A percentile compares a stretch with the other conserved stretches of the same genome.
Conservation (phyloP, 2,329 filamentous ascomycete genomes). For the Sphaerostilbella broomeana region DNA sequence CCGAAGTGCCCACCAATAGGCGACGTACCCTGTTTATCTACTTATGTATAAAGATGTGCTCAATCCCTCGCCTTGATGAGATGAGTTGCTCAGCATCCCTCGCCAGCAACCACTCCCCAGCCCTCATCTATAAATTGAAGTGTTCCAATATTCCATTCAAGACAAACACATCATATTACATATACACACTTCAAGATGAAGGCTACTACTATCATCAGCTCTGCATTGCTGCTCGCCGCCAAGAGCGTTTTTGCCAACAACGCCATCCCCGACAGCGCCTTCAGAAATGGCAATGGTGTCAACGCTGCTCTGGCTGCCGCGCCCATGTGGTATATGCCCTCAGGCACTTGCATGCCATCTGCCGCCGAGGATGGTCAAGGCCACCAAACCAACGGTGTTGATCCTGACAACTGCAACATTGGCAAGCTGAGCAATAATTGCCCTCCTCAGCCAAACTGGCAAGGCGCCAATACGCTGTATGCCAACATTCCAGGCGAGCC, state of each 20-base stretch:
- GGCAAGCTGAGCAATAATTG: slow-evolving; percentile 11
- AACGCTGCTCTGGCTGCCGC: slow-evolving; percentile 14
- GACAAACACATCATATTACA: no score
- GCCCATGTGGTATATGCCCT: slow-evolving; percentile 17
- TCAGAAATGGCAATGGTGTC: slow-evolving; percentile 13
- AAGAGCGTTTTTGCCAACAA: slow-evolving; percentile 13
- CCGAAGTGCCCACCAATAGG: no score
- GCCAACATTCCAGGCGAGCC: slow-evolving; percentile 15
- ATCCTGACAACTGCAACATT: slow-evolving; percentile 16
- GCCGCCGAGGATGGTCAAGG: slow-evolving; percentile 16
- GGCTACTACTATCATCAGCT: no score
- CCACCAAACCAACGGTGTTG: slow-evolving; percentile 16
- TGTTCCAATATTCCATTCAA: no score
- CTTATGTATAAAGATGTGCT: no score
- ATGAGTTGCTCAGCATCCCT: no score
- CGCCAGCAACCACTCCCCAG: no score
- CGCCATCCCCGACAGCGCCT: slow-evolving; percentile 8
- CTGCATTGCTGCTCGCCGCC: slow-evolving; percentile 8
- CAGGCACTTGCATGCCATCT: slow-evolving; percentile 17
- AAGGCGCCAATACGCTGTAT: slow-evolving; percentile 16
- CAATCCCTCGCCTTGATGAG: no score
- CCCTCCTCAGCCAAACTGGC: slow-evolving; percentile 13
- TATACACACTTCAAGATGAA: no score
- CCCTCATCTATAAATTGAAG: no score
- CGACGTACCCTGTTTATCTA: no score